Percentiles rank a stretch among this genome's conserved stretches.
These are phyloP conservation scores for Pluteus cervinus DNA, from an alignment of 768 basidiomycete genomes.

Conservation along the genomic window DNA sequence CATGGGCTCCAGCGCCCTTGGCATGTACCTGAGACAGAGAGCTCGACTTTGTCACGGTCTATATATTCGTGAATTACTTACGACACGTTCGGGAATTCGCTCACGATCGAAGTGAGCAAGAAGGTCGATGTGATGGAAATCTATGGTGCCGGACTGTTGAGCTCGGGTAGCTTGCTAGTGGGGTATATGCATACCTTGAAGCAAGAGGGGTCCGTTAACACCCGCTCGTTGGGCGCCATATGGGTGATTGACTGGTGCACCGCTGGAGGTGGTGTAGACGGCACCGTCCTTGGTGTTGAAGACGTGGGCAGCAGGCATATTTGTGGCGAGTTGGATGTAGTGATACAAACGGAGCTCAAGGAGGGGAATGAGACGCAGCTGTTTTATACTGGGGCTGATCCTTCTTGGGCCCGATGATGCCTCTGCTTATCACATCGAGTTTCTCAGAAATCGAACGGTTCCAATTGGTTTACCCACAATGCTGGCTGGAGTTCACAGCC, in stretches of 20 bases:
- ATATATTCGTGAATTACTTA: constrained; percentile 25
- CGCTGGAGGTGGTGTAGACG: constrained; percentile 82
- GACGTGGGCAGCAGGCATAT: constrained; percentile 64
- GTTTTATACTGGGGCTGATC: constrained; percentile 1
- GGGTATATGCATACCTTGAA: constrained; percentile 57
- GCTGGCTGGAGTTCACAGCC: no score
- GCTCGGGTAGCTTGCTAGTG: constrained; percentile 4
- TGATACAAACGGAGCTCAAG: constrained; percentile 9
- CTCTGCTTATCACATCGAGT: no score
- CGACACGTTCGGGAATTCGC: constrained; percentile 93
- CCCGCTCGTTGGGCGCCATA: constrained; percentile 79
- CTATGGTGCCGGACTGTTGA: constrained; percentile 26
- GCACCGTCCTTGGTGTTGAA: constrained; percentile 48
- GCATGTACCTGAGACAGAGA: constrained; percentile 65
- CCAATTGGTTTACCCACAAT: no score
- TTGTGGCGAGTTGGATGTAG: constrained; percentile 11
- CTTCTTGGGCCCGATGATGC: no score
- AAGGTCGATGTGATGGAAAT: constrained; percentile 85
- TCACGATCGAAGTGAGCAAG: constrained; percentile 93
- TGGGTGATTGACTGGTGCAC: constrained; percentile 69
- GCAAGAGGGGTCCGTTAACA: constrained; percentile 70
- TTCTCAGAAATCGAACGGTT: no score
- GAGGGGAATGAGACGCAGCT: background rate
- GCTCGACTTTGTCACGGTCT: constrained; percentile 16
- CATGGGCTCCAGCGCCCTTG: constrained; percentile 91